Base-by-base conservation (phyloP, 257 asterid genomes). In the Jacaranda copaia region DNA sequence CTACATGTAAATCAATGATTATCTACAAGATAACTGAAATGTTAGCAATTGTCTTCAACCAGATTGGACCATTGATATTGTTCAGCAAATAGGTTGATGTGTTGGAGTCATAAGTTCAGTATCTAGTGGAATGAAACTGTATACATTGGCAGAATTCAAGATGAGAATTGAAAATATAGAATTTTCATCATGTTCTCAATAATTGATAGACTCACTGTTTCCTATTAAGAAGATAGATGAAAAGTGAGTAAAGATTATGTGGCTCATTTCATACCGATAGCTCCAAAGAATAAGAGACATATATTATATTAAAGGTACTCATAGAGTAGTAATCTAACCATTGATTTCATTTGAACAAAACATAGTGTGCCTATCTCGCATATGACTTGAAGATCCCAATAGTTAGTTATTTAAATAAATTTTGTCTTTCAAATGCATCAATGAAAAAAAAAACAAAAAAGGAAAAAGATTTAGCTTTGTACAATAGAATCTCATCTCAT, bases 161-260 rank as follows among this genome's bases (percentile, higher is more conserved):
- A 75, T 0, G 96, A 84, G 83, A 96, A 96, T 85, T 96, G 32
- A 25, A 25, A 25, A 25, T 25, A 25, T 35, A 96, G 91, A 18
- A 88, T 97, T 76, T 93, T 96, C 95, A 93, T 82, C 97, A 93
- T 96, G 91, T 96, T 89, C 58, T 74, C n/a, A 5, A 96, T 97
- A 2, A 92, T 98, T 2, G 98, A 98, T 72, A 81, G 88, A 63
- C 87, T 89, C 73, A 96, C 88, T 1, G 99, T 96, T 16, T 98
- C 99, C 98, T 95, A 94, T 78, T 72, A 69, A 72, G 61, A 75
- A 79, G 66, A 80, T 25, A 25, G 32, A 25, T 25, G 32, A 25
- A 25, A 25, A 25, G 32, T 25, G 32, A 25, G 32, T 25, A 25
- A 25, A 25, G 32, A 25, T 25, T 25, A 25, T 25, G 32, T 25